Evolutionary conservation across 2,329 filamentous ascomycete species (phyloP).

Genomic region (Colletotrichum orbiculare): DNA sequence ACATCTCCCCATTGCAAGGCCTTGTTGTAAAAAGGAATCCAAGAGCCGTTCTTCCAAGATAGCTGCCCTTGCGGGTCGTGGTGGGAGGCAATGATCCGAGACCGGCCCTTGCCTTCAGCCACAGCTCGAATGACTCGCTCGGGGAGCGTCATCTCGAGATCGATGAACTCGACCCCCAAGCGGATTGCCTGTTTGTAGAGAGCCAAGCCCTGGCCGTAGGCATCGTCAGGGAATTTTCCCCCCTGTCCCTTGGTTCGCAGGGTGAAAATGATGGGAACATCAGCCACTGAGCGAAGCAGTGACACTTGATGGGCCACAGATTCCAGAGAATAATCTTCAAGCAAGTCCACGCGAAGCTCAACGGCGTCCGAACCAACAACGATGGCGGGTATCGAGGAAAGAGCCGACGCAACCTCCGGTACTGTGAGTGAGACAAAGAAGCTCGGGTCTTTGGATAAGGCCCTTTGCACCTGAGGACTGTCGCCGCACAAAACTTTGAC

Average conservation of each 20-base stretch:
- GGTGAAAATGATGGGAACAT: conserved; percentile 91
- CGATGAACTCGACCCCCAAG: conserved; percentile 90
- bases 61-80: conserved; percentile 85
- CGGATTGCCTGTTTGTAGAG: conserved; percentile 84
- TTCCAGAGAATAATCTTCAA: conserved; percentile 80
- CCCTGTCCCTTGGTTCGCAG: conserved; percentile 88
- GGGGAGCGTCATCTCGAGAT: conserved; percentile 89
- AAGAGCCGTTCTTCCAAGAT: conserved; percentile 93
- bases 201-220: conserved; percentile 74
- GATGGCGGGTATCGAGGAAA: conserved; percentile 75
- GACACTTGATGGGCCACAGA: conserved; percentile 87
- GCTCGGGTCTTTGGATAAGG: conserved; percentile 70
- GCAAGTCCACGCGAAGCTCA: conserved; percentile 90
- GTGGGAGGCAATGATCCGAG: conserved; percentile 93
- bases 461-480: conserved; percentile 20
- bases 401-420: conserved; percentile 74
- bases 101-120: conserved; percentile 73
- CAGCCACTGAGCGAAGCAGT: conserved; percentile 76
- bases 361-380: conserved; percentile 91
- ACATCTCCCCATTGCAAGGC: conserved; percentile 91
- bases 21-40: conserved; percentile 90
- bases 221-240: conserved; percentile 85
- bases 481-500: conserved; percentile 57
- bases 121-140: conserved; percentile 79
- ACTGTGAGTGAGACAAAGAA: conserved; percentile 95